Conservation (phyloP, 1,139 yeast genomes). For the Starmera stellimalicola region DNA sequence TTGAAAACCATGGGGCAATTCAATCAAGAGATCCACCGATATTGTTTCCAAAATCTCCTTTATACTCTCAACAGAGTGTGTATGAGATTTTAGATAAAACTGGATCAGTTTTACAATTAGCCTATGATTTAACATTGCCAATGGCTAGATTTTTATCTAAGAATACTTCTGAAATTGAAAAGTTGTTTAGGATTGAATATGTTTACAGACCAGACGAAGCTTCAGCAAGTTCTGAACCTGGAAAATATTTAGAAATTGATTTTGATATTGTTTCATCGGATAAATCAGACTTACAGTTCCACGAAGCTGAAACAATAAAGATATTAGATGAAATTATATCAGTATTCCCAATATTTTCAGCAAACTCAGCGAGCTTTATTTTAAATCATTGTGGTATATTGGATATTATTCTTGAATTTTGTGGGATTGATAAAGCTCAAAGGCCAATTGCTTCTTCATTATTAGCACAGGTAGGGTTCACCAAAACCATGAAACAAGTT, state of each 20-base stretch:
- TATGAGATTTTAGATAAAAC: constrained; percentile 77
- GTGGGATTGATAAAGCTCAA: constrained; percentile 68
- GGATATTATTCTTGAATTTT: constrained; percentile 66
- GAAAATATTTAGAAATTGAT: constrained; percentile 69
- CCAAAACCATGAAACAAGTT: constrained; percentile 56
- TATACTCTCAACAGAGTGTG: constrained; percentile 52
- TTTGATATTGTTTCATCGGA: constrained; percentile 69
- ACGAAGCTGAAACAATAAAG: constrained; percentile 84
- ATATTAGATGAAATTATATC: constrained; percentile 66
- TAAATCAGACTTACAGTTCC: constrained; percentile 34
- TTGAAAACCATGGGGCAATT: constrained; percentile 78
- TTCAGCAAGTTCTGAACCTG: constrained; percentile 60
- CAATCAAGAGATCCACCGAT: constrained; percentile 54
- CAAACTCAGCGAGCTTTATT: constrained; percentile 45
- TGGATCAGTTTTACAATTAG: constrained; percentile 80
- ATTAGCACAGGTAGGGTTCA: constrained; percentile 68
- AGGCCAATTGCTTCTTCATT: constrained; percentile 57
- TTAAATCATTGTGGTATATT: constrained; percentile 76
- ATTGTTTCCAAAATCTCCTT: constrained; percentile 74
- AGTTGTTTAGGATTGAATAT: constrained; percentile 65
- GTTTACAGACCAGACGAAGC: constrained; percentile 64
- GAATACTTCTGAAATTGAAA: constrained; percentile 42
- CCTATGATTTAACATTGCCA: constrained; percentile 84
- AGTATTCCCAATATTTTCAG: constrained; percentile 55
- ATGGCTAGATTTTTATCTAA: constrained; percentile 78